Percentiles rank a stretch among this genome's conserved stretches.
These are phyloP conservation scores for Arxiozyma telluris DNA, from an alignment of 1,139 yeast genomes.

Conservation along the genomic window DNA sequence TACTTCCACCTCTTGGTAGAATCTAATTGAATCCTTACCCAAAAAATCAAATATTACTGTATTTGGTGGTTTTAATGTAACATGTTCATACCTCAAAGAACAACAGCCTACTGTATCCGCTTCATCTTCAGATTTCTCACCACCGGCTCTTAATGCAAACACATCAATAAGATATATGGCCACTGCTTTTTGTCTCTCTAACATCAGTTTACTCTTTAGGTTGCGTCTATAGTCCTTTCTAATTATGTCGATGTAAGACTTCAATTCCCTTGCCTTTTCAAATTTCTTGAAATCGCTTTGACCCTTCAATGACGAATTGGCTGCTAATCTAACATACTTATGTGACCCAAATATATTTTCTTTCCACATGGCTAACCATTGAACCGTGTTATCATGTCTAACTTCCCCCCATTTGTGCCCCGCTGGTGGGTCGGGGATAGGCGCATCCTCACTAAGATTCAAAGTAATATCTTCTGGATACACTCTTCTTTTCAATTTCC, in stretches of 20 bases:
- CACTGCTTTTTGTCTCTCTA: conserved; percentile 85
- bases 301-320: conserved; percentile 84
- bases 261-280: conserved; percentile 83
- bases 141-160: conserved; percentile 97
- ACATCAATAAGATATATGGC: conserved; percentile 89
- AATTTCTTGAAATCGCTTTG: conserved; percentile 85
- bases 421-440: conserved; percentile 72
- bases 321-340: conserved; percentile 87
- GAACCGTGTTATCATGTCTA: conserved; percentile 78
- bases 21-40: conserved; percentile 93
- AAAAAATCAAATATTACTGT: conserved; percentile 86
- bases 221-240: conserved; percentile 66
- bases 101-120: conserved; percentile 99
- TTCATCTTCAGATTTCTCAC: conserved; percentile 94
- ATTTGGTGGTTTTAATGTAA: conserved; percentile 77
- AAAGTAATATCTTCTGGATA: conserved; percentile 82
- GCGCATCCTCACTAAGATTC: conserved; percentile 65
- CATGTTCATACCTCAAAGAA: conserved; percentile 82
- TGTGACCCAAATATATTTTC: conserved; percentile 79
- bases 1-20: conserved; percentile 86
- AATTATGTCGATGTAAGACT: conserved; percentile 60
- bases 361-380: conserved; percentile 97
- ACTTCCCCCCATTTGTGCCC: conserved; percentile 92
- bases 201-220: conserved; percentile 69
- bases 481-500: conserved; percentile 75